phyloP scores from a whole-genome alignment of 306 rosid genomes.

The Pterocarpus santalinus region DNA sequence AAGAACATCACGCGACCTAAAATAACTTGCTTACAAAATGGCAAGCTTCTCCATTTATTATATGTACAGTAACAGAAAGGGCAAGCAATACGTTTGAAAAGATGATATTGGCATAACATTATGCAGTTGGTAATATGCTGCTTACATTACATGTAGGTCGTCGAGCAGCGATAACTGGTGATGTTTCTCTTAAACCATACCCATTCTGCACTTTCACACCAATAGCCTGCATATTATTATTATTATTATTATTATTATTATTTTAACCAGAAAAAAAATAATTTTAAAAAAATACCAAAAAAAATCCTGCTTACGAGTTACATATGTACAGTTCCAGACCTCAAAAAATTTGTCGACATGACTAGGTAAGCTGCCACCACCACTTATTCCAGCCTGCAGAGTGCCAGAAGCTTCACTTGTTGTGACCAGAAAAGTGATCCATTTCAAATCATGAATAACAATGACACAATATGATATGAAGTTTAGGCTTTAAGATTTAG shows the following conservation, averaged over 20 bases:
- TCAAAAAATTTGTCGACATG: slow-evolving; percentile 88
- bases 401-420: slow-evolving; percentile 47
- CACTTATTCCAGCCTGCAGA: slow-evolving; percentile 93
- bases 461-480: slow-evolving; percentile 15
- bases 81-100: slow-evolving; percentile 1
- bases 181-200: slow-evolving; percentile 91
- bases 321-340: slow-evolving; percentile 58
- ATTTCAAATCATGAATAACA: slow-evolving; percentile 31
- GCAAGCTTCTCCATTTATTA: slow-evolving; percentile 29
- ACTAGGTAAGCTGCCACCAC: slow-evolving; percentile 89
- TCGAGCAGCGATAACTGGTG: slow-evolving; percentile 91
- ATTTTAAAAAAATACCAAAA: slow-evolving; percentile 21
- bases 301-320: slow-evolving; percentile 14
- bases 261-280: not conserved
- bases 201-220: slow-evolving; percentile 89
- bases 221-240: slow-evolving; percentile 89
- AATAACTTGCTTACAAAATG: not conserved
- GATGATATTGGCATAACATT: slow-evolving; percentile 9
- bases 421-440: slow-evolving; percentile 35
- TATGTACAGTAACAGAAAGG: slow-evolving; percentile 1
- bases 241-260: too few relatives aligned
- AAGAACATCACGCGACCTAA: not conserved
- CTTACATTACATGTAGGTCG: slow-evolving; percentile 80
- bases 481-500: not conserved
- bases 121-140: slow-evolving; percentile 32